Evolutionary conservation across 805 yeast species (phyloP).

Genomic region (Candida hispaniensis): DNA sequence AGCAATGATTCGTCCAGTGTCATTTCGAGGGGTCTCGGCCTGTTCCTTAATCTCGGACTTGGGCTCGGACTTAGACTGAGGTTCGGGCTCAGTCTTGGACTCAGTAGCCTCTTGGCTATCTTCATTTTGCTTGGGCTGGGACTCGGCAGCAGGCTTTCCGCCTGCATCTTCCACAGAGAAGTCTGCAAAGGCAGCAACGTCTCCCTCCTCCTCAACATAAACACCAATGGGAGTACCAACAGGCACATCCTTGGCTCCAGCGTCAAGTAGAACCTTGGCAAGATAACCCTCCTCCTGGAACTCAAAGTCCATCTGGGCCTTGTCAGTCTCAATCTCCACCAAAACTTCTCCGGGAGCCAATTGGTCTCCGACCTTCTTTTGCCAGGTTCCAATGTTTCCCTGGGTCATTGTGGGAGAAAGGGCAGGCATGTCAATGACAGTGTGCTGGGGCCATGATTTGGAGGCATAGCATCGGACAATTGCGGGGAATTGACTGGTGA

Average conservation of each 20-base stretch:
- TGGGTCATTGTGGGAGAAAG: conserved; percentile 98
- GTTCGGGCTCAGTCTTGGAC: conserved; percentile 23
- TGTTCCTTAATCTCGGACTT: conserved; percentile 18
- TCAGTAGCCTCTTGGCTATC: conserved; percentile 26
- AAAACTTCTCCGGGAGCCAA: conserved; percentile 85
- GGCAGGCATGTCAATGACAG: conserved; percentile 95
- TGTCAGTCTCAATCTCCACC: conserved; percentile 96
- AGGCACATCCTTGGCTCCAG: conserved; percentile 81
- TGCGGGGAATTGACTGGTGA: conserved; percentile 12
- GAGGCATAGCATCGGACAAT: conserved; percentile 31
- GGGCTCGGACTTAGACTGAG: conserved; percentile 25
- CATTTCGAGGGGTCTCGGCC: conserved; percentile 16
- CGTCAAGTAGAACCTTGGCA: conserved; percentile 75
- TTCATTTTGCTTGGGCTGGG: conserved; percentile 30
- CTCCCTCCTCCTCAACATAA: conserved; percentile 76
- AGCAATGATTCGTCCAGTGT: conserved; percentile 67
- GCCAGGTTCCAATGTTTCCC: conserved; percentile 90
- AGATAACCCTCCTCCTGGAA: conserved; percentile 88
- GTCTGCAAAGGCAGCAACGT: conserved; percentile 77
- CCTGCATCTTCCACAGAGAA: conserved; percentile 80
- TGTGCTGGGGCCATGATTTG: conserved; percentile 62
- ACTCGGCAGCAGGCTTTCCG: conserved; percentile 38
- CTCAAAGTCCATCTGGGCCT: conserved; percentile 96
- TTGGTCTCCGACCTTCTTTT: conserved; percentile 58
- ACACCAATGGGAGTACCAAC: conserved; percentile 96